Evolutionary conservation across 2,329 filamentous ascomycete species (phyloP), one percentile per base, ranked within the genome.

Genomic region (Colletotrichum plurivorum): DNA sequence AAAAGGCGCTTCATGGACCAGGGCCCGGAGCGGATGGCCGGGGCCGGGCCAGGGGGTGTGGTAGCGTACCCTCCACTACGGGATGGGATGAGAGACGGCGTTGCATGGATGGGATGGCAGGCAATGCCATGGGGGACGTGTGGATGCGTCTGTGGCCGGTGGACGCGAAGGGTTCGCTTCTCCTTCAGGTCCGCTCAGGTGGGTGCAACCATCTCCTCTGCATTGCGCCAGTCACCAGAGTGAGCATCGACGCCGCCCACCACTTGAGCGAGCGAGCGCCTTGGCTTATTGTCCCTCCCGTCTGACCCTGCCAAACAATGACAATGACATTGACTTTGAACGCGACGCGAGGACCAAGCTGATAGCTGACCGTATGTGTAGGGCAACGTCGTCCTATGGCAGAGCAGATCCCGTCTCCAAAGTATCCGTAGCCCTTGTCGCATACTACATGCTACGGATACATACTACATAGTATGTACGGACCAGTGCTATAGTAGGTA

Each of bases 1-100:
- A 49, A 61, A 61, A 68, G 66, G 62, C 66, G 56, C 69, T 70
- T 46, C 69, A 63, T 58, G 69, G 69, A 63, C 57, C 67, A 70
- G 67, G 69, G 61, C 36, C 36, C 55, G 62, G 49, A 41, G 55
- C 61, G 20, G 41, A 31, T 22, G 53, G 16, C 54, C 16, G 66
- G 55, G 60, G 43, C 55, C 43, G 61, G 62, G 60, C 25, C 36
- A 69, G 67, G 62, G 62, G 62, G 53, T 64, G 54, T 69, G 49
- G 36, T 13, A 25, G 22, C 22, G 22, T 25, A 25, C 22, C 22
- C 22, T 25, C 48, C 46, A 22, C 25, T 25, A 55, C 49, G 60
- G 65, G 53, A 65, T 54, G 66, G 43, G 45, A 39, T 56, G 61
- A 36, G 31, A 36, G 66, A 51, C 46, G 54, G 54, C 55, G 53